Evolutionary conservation across 2,329 filamentous ascomycete genomes (phyloP), one percentile per base, ranked within the genome.

Genomic region (Monosporascus cannonballus): DNA sequence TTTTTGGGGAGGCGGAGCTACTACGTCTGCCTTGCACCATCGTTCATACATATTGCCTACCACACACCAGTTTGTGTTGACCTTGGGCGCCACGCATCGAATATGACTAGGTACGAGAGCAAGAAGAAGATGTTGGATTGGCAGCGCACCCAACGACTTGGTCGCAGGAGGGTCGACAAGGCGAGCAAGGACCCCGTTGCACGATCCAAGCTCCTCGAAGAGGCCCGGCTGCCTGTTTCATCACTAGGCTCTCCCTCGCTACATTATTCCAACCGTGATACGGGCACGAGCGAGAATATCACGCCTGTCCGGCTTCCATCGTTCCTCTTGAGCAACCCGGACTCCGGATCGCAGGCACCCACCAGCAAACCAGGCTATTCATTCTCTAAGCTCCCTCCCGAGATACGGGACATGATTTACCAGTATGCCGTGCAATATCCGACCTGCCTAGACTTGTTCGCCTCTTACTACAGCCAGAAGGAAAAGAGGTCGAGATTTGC

Each of bases 371-470:
- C 44, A 5, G 38, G 25, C 39, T 38, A 54, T 37, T 61, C 60
- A 22, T 71, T 69, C 47, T 58, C 69, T 42, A 25, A 49, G 8
- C 64, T 71, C 45, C 67, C 69, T 2, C 48, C 61, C 11, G 69
- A 72, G 60, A 60, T 71, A 42, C 66, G 69, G 20, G 67, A 69
- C 52, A 58, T 64, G 20, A 66, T 72, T 22, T 71, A 72, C 58
- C 51, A 63, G 25, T 56, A 59, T 46, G 53, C 56, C 18, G 51
- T 68, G 39, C 52, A 58, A 18, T 68, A 64, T 37, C 69, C 69
- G 15, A 58, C 54, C 14, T 67, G 59, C 22, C 55, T 55, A 27
- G 56, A 54, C n/a, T 54, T 71, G 20, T 70, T 63, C 56, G 56
- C 65, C 17, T 48, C 57, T 6, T 69, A 67, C 51, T 68, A 71